Evolutionary conservation across 106 monocot species (phyloP), one percentile per base, ranked within the genome.

Genomic region (Cymbidium sinense): DNA sequence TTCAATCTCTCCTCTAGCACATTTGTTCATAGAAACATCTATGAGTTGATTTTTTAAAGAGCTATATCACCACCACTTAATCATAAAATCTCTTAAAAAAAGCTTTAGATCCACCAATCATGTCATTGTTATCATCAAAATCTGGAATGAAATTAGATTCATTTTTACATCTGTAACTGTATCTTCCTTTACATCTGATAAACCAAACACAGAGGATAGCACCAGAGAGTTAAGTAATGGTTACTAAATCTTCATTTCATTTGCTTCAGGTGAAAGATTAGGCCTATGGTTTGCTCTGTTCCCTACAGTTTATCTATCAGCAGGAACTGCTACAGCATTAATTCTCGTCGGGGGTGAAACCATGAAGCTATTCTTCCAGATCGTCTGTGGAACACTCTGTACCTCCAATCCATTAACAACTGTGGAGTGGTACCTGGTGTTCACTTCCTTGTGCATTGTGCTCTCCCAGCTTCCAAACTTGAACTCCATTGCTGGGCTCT

Each of bases 401-500:
- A 78, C 91, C 47, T 84, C 96, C 9, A 90, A 90, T 81, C 96
- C 94, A 4, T 84, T 98, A 20, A 76, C 96, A 8, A 94, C 94
- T 28, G 85, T 98, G 35, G 96, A 98, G 79, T 98, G 96, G 96
- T 98, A 98, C 70, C 84, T 98, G 61, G 96, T 98, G 6, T 98
- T 98, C 58, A 92, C 91, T 36, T 88, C 88, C 23, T 75, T 98
- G 43, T 90, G 91, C 82, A 87, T 98, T 54, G 88, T 98, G 33
- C 94, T 98, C 43, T 91, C 96, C n/a, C 96, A 98, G 81, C 91
- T 98, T 19, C 96, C 96, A 74, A 98, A 98, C 86, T 86, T 98
- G 76, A 94, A 98, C 33, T 94, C 96, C 19, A 98, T 98, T 9
- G 96, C 96, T 0, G 96, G 96, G 6, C 86, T 98, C 31, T 98